Base-by-base conservation (phyloP, 345 rosid genomes). In the Populus pruinosa region DNA sequence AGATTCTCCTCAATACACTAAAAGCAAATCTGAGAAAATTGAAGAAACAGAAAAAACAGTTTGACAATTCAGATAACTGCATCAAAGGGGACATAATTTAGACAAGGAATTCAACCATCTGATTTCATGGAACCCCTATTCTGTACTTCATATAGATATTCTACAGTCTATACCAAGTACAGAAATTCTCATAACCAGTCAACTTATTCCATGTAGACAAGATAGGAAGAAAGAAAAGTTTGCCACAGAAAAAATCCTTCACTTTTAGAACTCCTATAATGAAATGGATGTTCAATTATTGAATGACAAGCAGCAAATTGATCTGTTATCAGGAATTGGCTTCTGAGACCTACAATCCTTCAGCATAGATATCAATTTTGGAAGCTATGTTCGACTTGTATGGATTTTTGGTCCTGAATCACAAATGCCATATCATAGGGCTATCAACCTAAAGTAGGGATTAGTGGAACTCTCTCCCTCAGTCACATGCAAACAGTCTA, bases 1-100 rank as follows among this genome's bases (percentile, higher is more conserved):
- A 77, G 82, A 89, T 77, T 84, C 98, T 91, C 86, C 91, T 91
- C 85, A 96, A 73, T n/a, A 85, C 74, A 62, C 89, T 85, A 62
- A 71, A 90, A 23, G 87, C 99, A 78, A 31, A 89, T 77, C 99
- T 96, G 84, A 80, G 33, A 70, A 47, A 27, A 66, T 61, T 69
- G 74, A 69, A 21, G 63, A 66, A 68, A 65, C 29, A 23, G 10
- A 10, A 9, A 39, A 21, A 6, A 49, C 33, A 61, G 27, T 17
- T 20, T 56, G 47, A 55, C 25, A 44, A 69, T 17, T 23, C 16
- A 33, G 70, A 36, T 35, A 71, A 41, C 31, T 18, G 14, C 23
- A 62, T 43, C 9, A 64, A 61, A 44, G 4, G 9, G 4, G 43
- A 65, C 23, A 53, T 33, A 35, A 18, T 17, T 41, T 29, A 44